Percentiles rank a stretch among this genome's conserved stretches.
Evolutionary conservation across 1,139 yeast species (phyloP).

Genomic region (Candida glucosophila): DNA sequence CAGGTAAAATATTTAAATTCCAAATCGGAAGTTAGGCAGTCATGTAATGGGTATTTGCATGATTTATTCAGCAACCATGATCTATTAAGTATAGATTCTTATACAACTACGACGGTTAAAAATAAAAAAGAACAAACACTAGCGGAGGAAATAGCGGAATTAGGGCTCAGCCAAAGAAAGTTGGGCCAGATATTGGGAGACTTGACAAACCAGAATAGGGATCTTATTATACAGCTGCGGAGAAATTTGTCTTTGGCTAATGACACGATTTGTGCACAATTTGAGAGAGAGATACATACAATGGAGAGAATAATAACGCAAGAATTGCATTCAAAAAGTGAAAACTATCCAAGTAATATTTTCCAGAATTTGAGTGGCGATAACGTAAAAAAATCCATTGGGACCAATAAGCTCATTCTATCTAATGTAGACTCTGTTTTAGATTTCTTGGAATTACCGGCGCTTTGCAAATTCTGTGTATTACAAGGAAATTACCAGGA

Average conservation of each 20-base stretch:
- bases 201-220: conserved; percentile 30
- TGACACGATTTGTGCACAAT: conserved; percentile 13
- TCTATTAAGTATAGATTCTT: conserved; percentile 32
- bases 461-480: conserved; percentile 75
- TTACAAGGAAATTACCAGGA: conserved; percentile 83
- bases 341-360: conserved; percentile 1
- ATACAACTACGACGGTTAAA: conserved; percentile 19
- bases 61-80: conserved; percentile 33
- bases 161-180: conserved; percentile 26
- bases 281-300: conserved; percentile 14
- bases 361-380: conserved; percentile 10
- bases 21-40: conserved; percentile 8
- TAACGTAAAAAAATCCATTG: conserved; percentile 14
- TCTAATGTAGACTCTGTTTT: conserved; percentile 63
- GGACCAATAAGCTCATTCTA: conserved; percentile 31
- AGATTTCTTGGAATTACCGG: conserved; percentile 77
- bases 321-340: too few relatives aligned
- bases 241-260: conserved; percentile 20
- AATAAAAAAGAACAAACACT: conserved; percentile 13
- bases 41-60: conserved; percentile 13
- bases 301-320: conserved; percentile 11
- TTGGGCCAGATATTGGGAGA: conserved; percentile 23
- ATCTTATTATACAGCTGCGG: conserved; percentile 31
- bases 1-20: conserved; percentile 5
- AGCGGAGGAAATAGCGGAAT: conserved; percentile 40